Conservation (phyloP, 768 basidiomycete genomes). For the Tylopilus sp. region DNA sequence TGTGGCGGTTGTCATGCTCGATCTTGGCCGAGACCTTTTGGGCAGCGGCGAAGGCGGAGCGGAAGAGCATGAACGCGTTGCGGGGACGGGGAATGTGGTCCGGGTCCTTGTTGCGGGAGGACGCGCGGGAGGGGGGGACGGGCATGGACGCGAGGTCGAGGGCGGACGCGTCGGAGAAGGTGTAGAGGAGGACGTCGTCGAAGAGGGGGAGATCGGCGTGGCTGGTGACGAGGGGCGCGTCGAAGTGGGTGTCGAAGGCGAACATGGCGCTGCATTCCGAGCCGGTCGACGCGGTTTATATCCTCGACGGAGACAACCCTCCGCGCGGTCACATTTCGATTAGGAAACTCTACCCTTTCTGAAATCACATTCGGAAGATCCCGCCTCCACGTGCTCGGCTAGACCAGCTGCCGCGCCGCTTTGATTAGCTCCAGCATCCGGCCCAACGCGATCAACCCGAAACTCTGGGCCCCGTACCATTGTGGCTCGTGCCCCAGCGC, state of each 20-base stretch:
- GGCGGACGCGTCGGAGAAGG: neutral
- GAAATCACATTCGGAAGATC: conserved; percentile 32
- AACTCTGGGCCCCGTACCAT: conserved; percentile 42
- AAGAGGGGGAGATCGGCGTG: conserved; percentile 12
- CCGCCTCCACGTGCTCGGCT: conserved; percentile 20
- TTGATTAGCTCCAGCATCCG: conserved; percentile 40
- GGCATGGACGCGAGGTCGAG: conserved; percentile 27
- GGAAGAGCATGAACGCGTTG: conserved; percentile 55
- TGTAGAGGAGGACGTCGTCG: conserved; percentile 12
- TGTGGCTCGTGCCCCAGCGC: conserved; percentile 21
- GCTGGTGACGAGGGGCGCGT: neutral
- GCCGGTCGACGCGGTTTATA: conserved; percentile 23
- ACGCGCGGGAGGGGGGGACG: conserved; percentile 27
- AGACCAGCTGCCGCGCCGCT: conserved; percentile 11
- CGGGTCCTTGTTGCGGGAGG: conserved; percentile 34
- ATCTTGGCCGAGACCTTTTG: conserved; percentile 45
- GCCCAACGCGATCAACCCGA: conserved; percentile 44
- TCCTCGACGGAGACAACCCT: conserved; percentile 14
- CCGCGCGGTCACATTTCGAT: conserved; percentile 27
- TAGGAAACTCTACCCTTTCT: conserved; percentile 16
- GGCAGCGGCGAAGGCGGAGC: conserved; percentile 55
- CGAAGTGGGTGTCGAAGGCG: conserved; percentile 9
- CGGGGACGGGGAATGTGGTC: conserved; percentile 40
- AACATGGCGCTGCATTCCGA: conserved; percentile 15
- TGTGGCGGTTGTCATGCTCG: conserved; percentile 56